These are phyloP conservation scores for Phytophthora capsici DNA, from an alignment of 352 stramenopile species.

Conservation along the genomic window DNA sequence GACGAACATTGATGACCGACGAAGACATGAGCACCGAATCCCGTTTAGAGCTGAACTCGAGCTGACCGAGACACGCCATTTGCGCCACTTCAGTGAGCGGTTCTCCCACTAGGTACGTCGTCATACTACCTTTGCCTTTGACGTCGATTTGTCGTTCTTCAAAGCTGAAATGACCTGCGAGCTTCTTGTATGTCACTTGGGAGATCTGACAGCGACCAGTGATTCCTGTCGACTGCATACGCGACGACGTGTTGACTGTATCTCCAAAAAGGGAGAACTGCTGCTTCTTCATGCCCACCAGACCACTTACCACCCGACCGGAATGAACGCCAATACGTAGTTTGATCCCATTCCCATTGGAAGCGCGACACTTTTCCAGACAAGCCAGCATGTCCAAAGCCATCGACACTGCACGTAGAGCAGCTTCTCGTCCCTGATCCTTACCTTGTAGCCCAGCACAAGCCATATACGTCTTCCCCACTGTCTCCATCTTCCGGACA, in stretches of 20 bases:
- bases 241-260: conserved; percentile 89
- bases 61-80: conserved; percentile 61
- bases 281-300: conserved; percentile 93
- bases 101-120: conserved; percentile 81
- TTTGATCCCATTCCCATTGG: conserved; percentile 86
- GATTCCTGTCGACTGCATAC: conserved; percentile 91
- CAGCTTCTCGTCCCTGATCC: conserved; percentile 74
- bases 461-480: conserved; percentile 93
- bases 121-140: conserved; percentile 89
- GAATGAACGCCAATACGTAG: conserved; percentile 93
- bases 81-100: conserved; percentile 69
- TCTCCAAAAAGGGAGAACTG: conserved; percentile 95
- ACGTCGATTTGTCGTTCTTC: conserved; percentile 83
- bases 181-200: conserved; percentile 84
- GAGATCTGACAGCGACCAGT: conserved; percentile 83
- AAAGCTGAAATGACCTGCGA: conserved; percentile 77
- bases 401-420: conserved; percentile 77
- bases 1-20: conserved; percentile 39
- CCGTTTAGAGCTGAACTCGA: conserved; percentile 66
- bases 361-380: conserved; percentile 74
- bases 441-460: conserved; percentile 87
- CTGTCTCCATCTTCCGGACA: conserved; percentile 94
- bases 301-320: conserved; percentile 85
- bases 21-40: conserved; percentile 70
- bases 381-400: conserved; percentile 77